These are phyloP conservation scores for Botrytis fragariae DNA, from an alignment of 2,329 filamentous ascomycete species.

Conservation along the genomic window DNA sequence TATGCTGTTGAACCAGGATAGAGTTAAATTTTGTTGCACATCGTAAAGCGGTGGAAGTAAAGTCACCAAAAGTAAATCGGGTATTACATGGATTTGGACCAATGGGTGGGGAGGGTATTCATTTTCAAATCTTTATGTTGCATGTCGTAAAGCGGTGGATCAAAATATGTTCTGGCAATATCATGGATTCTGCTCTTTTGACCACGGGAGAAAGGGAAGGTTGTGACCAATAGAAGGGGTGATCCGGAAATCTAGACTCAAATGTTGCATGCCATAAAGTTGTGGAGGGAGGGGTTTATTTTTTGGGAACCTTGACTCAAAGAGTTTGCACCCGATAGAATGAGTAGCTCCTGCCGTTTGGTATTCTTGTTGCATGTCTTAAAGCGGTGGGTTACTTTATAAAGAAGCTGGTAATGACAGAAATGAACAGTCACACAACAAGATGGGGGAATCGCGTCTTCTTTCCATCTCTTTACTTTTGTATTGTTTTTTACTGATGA, in stretches of 20 bases:
- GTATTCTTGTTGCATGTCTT: background rate
- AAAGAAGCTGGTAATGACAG: background rate
- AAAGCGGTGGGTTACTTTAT: background rate
- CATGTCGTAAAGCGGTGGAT: background rate
- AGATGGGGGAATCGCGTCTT: background rate
- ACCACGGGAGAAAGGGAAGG: background rate
- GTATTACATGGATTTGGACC: background rate
- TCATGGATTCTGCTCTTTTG: background rate
- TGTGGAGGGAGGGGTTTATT: background rate
- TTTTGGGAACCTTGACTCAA: background rate
- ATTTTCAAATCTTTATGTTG: background rate
- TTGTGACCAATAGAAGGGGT: background rate
- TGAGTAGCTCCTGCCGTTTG: background rate
- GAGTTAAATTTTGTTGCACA: background rate
- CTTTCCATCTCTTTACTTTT: background rate
- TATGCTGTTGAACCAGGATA: background rate
- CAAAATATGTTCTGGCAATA: background rate
- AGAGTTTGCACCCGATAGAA: background rate
- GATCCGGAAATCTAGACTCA: background rate
- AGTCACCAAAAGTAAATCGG: background rate
- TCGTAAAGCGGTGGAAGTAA: background rate
- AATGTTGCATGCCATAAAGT: constrained; percentile 2
- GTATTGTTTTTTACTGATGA: too few relatives aligned
- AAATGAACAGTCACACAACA: background rate
- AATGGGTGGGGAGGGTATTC: background rate